Evolutionary conservation across 169 alveolate genomes (phyloP).

Genomic region (Plasmodium gaboni): DNA sequence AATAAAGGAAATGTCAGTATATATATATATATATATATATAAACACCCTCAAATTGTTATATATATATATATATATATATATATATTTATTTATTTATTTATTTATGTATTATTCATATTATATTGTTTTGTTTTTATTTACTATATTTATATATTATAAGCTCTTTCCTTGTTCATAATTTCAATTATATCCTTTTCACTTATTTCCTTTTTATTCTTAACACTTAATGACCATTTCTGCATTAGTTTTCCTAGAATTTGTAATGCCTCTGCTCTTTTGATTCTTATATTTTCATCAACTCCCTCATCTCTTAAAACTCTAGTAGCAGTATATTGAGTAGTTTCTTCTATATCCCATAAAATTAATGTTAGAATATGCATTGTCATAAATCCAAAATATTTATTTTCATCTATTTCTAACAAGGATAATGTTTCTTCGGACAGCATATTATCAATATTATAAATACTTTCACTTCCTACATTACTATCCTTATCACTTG

Average conservation of each 20-base stretch:
- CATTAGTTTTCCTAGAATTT: slow-evolving; percentile 79
- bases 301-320: slow-evolving; percentile 80
- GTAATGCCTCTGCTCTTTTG: slow-evolving; percentile 78
- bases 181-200: slow-evolving; percentile 62
- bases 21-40: too few relatives aligned
- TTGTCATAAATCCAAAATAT: slow-evolving; percentile 50
- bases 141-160: too few relatives aligned
- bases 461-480: not conserved
- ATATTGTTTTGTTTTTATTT: too few relatives aligned
- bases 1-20: too few relatives aligned
- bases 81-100: too few relatives aligned
- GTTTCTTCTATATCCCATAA: slow-evolving; percentile 85
- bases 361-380: slow-evolving; percentile 73
- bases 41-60: too few relatives aligned
- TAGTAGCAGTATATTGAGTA: slow-evolving; percentile 77
- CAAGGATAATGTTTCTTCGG: slow-evolving; percentile 25
- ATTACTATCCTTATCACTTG: not conserved
- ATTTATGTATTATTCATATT: too few relatives aligned
- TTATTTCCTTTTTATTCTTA: slow-evolving; percentile 27
- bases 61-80: too few relatives aligned
- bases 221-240: slow-evolving; percentile 69
- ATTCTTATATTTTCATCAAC: slow-evolving; percentile 76
- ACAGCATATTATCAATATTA: not conserved
- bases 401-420: slow-evolving; percentile 50
- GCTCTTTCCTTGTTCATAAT: slow-evolving; percentile 61